A percentile compares a stretch with the other conserved stretches of the same genome.
These are phyloP conservation scores for Ophiosphaerella herpotricha DNA, from an alignment of 2,329 filamentous ascomycete genomes.

Conservation along the genomic window DNA sequence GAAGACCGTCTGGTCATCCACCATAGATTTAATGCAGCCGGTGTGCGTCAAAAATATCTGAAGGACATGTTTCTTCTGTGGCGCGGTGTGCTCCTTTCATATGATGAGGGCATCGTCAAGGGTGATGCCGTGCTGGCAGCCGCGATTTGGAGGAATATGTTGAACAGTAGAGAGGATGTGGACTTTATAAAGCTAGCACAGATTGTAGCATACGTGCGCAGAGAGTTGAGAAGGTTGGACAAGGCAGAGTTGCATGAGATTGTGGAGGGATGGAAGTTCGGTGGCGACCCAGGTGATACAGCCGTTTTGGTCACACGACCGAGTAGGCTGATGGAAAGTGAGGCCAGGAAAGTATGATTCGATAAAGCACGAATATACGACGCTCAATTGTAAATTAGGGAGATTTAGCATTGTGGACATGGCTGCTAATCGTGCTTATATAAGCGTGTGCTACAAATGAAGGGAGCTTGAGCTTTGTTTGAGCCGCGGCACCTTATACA, in stretches of 20 bases:
- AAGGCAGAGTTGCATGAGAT: slow-evolving; percentile 58
- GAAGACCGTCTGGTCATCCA: slow-evolving; percentile 81
- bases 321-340: slow-evolving; percentile 28
- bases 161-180: slow-evolving; percentile 71
- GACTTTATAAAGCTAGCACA: slow-evolving; percentile 64
- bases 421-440: no score
- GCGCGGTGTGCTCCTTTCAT: slow-evolving; percentile 82
- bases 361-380: background rate
- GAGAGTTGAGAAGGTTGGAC: slow-evolving; percentile 60
- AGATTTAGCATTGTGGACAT: no score
- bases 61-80: slow-evolving; percentile 95
- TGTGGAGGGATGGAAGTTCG: slow-evolving; percentile 57
- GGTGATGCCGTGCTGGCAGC: slow-evolving; percentile 77
- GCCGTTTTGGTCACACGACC: slow-evolving; percentile 29
- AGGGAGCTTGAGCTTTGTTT: no score
- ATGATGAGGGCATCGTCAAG: slow-evolving; percentile 78
- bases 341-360: slow-evolving; percentile 2
- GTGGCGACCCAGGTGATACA: slow-evolving; percentile 49
- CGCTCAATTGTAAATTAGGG: no score
- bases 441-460: no score
- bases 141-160: slow-evolving; percentile 92
- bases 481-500: background rate
- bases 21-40: slow-evolving; percentile 67
- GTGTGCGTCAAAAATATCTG: slow-evolving; percentile 63
- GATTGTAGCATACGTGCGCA: slow-evolving; percentile 67